Evolutionary conservation across 2,329 filamentous ascomycete genomes (phyloP), one percentile per base, ranked within the genome.

Genomic region (Fusarium brachygibbosum): DNA sequence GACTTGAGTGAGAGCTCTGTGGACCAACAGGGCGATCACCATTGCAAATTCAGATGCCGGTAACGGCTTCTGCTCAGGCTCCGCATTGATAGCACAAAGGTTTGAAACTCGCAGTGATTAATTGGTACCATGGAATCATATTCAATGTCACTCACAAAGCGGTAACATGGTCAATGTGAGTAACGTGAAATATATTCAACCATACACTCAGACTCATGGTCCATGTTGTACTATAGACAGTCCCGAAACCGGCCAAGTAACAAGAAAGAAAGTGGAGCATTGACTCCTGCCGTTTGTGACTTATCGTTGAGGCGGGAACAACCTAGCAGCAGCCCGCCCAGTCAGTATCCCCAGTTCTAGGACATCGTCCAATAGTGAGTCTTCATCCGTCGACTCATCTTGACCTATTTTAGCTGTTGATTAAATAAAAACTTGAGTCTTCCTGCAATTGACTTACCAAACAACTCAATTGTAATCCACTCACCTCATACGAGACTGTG

Each of bases 41-140:
- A 68, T 73, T 73, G 63, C 60, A 73, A 73, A 73, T 70, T 61
- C 69, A 59, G 44, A 35, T 48, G 38, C 63, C 42, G 37, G 60
- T 61, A 44, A 60, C 56, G 66, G 29, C 29, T 40, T 35, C 19
- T 38, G 34, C 31, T 16, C 28, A 40, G n/a, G 28, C 19, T 28
- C 23, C 45, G 28, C 21, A 34, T 19, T 29, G 4, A 29, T 25
- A 41, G 21, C 6, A 11, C 28, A 14, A 11, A 23, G 12, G 12
- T 34, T 37, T 56, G 21, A 14, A 23, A 21, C 32, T 37, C 11
- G 6, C 23, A 32, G 9, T n/a, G 16, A 31, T 34, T 14, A n/a
- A 17, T 32, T 28, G 5, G 23, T 10, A 6, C 14, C 10, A 28
- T 13, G 6, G 11, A 7, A 29, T n/a, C 13, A 14, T 10, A 14